Base-by-base conservation (phyloP, 768 basidiomycete genomes). In the Russula sp. region DNA sequence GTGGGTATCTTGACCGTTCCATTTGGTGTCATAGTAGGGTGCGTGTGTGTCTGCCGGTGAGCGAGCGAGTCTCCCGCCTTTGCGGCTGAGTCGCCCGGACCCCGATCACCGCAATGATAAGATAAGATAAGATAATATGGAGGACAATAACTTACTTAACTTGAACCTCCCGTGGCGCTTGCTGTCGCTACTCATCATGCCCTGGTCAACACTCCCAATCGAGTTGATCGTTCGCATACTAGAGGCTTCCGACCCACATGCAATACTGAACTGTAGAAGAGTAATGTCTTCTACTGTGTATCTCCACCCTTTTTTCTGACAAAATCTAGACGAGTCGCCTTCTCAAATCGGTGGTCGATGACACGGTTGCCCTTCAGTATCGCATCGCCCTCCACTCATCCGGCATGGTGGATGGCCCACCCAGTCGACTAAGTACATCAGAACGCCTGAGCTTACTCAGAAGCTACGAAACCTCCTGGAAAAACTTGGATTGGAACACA, bases 21-120 rank as follows among this genome's bases (percentile, higher is more conserved):
- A 59, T 65, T 69, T 60, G 63, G 61, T 62, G 72, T 63, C 76
- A 79, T 78, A 59, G 53, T 56, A 32, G n/a, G 42, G 34, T n/a
- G 13, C 20, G 46, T 36, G 46, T 34, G 14, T 30, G 56, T n/a
- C 20, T 30, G 56, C 22, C 48, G 10, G 18, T 46, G n/a, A 46
- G 40, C 30, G 48, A 26, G 38, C 38, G 16, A 40, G 16, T 30
- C 56, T 36, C 3, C 36, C 9, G 28, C 16, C 22, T 22, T 10
- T n/a, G 20, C 30, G 16, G 51, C 53, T 14, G 53, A 36, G 34
- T 38, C 24, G 22, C 40, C 46, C 10, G 63, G 67, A 68, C 67
- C 67, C 67, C 67, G 61, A 51, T 34, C 56, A 61, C 67, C 38
- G 32, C 16, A 1, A 3, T 13, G 36, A 36, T 36, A 36, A 36